Evolutionary conservation across 176 grass and related monocot species (phyloP).

Genomic region (Dendrocalamus sinicus): DNA sequence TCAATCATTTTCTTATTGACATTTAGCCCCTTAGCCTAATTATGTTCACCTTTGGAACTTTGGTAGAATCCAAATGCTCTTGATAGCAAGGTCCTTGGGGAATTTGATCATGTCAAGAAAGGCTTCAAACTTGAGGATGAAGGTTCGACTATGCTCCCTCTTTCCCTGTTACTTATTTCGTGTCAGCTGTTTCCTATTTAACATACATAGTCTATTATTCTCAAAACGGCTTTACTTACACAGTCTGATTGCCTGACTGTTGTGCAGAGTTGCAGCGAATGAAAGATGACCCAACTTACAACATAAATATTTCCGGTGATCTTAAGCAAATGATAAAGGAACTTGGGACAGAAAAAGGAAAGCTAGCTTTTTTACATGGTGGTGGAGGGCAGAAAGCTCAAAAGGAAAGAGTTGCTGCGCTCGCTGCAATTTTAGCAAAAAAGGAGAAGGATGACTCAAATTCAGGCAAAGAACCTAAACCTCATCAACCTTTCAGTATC

Average conservation of each 20-base stretch:
- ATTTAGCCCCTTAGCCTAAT: conserved; percentile 28
- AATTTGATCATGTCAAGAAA: conserved; percentile 96
- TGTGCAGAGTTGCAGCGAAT: conserved; percentile 75
- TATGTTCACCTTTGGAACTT: conserved; percentile 35
- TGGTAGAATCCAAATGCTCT: conserved; percentile 86
- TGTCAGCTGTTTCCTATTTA: conserved; percentile 30
- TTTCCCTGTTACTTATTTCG: conserved; percentile 11
- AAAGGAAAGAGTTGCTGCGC: conserved; percentile 87
- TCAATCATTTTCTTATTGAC: conserved; percentile 10
- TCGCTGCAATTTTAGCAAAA: conserved; percentile 67
- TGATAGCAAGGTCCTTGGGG: conserved; percentile 78
- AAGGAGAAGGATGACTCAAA: conserved; percentile 65
- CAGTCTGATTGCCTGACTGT: neutral
- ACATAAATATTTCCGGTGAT: conserved; percentile 96
- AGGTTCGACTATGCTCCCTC: conserved; percentile 53
- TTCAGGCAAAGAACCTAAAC: conserved; percentile 65
- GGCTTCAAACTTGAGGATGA: conserved; percentile 95
- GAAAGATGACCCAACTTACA: conserved; percentile 94
- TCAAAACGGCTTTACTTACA: neutral
- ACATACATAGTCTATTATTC: conserved; percentile 16
- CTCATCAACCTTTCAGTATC: conserved; percentile 78
- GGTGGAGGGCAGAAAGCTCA: conserved; percentile 93
- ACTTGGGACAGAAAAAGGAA: conserved; percentile 94
- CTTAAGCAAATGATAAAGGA: conserved; percentile 97
- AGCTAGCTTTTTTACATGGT: conserved; percentile 76